Evolutionary conservation across 352 stramenopile species (phyloP).

Genomic region (Globisporangium rhizosaccharum): DNA sequence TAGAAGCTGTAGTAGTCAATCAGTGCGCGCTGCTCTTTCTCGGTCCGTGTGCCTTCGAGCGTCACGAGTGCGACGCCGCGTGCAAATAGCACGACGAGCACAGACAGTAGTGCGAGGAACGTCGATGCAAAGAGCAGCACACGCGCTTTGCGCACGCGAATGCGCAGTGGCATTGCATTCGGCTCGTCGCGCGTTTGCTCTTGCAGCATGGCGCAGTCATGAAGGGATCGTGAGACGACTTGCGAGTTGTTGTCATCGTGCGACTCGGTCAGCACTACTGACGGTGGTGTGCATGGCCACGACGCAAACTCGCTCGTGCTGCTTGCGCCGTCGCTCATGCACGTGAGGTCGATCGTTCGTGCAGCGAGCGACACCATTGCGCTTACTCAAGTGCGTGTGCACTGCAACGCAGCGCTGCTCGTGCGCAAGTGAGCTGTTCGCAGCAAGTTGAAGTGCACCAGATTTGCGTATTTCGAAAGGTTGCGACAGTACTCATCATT

Average conservation of each 20-base stretch:
- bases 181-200: conserved; percentile 7
- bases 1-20: conserved; percentile 53
- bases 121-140: conserved; percentile 17
- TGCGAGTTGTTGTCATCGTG: no score
- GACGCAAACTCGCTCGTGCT: conserved; percentile 1
- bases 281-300: conserved; percentile 11
- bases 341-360: background rate
- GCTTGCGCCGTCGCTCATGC: background rate
- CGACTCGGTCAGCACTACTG: background rate
- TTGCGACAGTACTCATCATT: no score
- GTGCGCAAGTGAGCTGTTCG: background rate
- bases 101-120: conserved; percentile 18
- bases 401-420: background rate
- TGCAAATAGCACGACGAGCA: conserved; percentile 23
- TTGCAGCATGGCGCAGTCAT: conserved; percentile 19
- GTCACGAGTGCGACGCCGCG: conserved; percentile 21
- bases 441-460: background rate
- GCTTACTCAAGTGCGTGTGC: background rate
- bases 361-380: background rate
- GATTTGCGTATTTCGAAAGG: background rate
- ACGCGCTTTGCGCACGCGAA: conserved; percentile 19
- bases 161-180: conserved; percentile 17
- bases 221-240: conserved; percentile 14
- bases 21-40: conserved; percentile 11
- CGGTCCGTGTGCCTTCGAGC: conserved; percentile 12